A percentile compares a stretch with the other conserved stretches of the same genome.
Conservation (phyloP, 352 stramenopile genomes). For the Saprolegnia parasitica region DNA sequence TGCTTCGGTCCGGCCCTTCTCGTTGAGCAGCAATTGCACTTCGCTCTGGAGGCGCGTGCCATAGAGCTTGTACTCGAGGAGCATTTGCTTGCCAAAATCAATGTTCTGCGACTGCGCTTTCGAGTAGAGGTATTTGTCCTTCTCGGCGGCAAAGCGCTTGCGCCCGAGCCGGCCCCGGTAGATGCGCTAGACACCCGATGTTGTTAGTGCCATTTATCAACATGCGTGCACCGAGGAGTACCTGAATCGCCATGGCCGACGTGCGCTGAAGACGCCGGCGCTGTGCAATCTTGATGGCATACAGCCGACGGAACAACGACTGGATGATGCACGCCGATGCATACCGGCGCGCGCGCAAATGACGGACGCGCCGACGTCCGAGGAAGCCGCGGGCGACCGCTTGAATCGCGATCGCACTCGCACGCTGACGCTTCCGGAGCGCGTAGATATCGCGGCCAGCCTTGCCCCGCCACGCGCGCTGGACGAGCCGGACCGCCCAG, state of each 20-base stretch:
- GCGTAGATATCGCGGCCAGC: conserved; percentile 75
- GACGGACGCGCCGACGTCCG: conserved; percentile 48
- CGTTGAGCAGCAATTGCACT: conserved; percentile 82
- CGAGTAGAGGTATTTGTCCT: conserved; percentile 93
- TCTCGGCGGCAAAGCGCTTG: conserved; percentile 68
- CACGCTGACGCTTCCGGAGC: conserved; percentile 63
- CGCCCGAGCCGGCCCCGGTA: conserved; percentile 86
- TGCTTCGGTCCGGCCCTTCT: conserved; percentile 87
- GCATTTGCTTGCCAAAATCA: conserved; percentile 93
- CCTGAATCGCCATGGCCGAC: conserved; percentile 71
- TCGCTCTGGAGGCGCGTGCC: conserved; percentile 93
- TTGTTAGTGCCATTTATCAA: not conserved
- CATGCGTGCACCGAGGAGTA: not conserved
- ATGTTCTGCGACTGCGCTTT: conserved; percentile 92
- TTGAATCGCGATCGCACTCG: conserved; percentile 82
- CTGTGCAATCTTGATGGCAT: conserved; percentile 52
- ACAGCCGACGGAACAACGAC: conserved; percentile 56
- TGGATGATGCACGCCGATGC: conserved; percentile 74
- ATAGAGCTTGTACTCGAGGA: conserved; percentile 94
- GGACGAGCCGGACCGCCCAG: conserved; percentile 87
- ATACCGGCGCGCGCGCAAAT: conserved; percentile 48
- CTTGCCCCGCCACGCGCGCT: conserved; percentile 89
- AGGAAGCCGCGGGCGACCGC: conserved; percentile 79
- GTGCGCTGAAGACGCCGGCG: conserved; percentile 47
- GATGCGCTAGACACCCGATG: conserved; percentile 38